phyloP scores from a whole-genome alignment of 1,284 basidiomycete genomes.

The Trichosporon sp. region DNA sequence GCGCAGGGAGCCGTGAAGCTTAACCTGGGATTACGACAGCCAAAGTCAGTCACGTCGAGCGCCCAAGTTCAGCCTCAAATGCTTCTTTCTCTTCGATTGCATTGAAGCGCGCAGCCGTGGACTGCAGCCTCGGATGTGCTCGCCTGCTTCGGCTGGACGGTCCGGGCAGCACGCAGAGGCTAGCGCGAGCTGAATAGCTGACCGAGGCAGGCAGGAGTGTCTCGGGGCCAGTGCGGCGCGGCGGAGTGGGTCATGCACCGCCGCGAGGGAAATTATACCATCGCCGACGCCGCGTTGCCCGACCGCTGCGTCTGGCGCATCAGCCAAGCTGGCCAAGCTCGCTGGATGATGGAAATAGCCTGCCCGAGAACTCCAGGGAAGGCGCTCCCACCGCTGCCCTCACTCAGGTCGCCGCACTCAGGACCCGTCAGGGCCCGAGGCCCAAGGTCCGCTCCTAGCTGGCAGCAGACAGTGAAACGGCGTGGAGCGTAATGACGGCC shows the following conservation, averaged over 20 bases:
- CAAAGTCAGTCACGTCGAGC: not conserved
- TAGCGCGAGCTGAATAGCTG: not conserved
- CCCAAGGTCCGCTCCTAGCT: not conserved
- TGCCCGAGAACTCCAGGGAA: not conserved
- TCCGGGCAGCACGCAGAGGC: not conserved
- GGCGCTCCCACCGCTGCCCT: not conserved
- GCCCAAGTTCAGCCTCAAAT: not conserved
- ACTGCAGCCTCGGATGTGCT: too few relatives aligned
- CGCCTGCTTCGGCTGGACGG: too few relatives aligned
- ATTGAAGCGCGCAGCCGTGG: too few relatives aligned
- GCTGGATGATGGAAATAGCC: not conserved
- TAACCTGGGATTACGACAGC: not conserved
- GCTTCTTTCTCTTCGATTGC: not conserved
- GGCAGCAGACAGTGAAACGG: not conserved
- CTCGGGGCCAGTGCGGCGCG: not conserved
- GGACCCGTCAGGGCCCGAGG: not conserved
- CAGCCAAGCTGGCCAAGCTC: not conserved
- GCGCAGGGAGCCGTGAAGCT: not conserved
- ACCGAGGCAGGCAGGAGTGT: not conserved
- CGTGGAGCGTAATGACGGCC: not conserved
- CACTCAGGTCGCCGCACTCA: not conserved
- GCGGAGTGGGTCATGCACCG: not conserved
- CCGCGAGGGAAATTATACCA: not conserved
- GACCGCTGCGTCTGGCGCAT: not conserved
- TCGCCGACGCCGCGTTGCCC: not conserved